Evolutionary conservation across 116 monocot genomes (phyloP).

Genomic region (Zostera marina): DNA sequence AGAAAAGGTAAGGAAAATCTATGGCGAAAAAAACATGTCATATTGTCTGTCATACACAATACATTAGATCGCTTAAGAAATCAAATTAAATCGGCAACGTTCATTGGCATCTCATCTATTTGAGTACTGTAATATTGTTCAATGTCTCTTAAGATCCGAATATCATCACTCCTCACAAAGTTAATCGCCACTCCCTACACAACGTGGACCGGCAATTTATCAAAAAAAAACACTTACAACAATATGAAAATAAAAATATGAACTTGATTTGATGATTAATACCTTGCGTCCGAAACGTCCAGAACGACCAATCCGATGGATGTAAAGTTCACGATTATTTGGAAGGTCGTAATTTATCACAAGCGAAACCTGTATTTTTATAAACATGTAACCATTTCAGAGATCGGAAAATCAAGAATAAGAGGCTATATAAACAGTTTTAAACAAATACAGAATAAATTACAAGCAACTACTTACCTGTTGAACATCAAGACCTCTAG

Average conservation of each 20-base stretch:
- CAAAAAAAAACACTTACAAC: not conserved
- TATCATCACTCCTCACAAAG: constrained; percentile 93
- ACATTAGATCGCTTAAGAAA: not conserved
- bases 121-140: constrained; percentile 99
- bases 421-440: not conserved
- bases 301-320: constrained; percentile 95
- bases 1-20: too few species aligned
- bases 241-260: not conserved
- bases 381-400: not conserved
- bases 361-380: constrained; percentile 60
- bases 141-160: constrained; percentile 86
- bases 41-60: too few species aligned
- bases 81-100: constrained; percentile 95
- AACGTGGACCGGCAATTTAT: not conserved
- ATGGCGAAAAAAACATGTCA: too few species aligned
- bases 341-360: constrained; percentile 99
- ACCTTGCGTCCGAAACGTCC: constrained; percentile 99
- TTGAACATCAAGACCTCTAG: constrained; percentile 94
- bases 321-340: constrained; percentile 98
- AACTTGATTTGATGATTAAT: not conserved
- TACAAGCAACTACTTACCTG: constrained; percentile 36
- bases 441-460: not conserved
- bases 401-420: not conserved
- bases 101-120: constrained; percentile 99
- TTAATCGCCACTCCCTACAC: constrained; percentile 97